phyloP scores from a whole-genome alignment of 495 filamentous ascomycete genomes.

The Thermothielavioides terrestris region DNA sequence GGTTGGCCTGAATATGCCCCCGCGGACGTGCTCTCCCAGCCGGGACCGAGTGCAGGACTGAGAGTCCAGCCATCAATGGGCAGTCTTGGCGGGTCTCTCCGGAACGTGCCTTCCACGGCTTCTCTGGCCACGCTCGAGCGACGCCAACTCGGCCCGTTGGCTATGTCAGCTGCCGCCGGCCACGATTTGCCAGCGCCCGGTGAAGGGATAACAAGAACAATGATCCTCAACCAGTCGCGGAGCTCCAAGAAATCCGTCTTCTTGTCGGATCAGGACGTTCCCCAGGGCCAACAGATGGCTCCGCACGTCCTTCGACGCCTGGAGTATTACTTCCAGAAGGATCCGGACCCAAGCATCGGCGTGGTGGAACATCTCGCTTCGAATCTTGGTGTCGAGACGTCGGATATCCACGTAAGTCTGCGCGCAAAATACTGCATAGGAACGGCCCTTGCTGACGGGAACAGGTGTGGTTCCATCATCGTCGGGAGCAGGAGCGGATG shows the following conservation, averaged over 20 bases:
- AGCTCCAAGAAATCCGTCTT: slow-evolving; percentile 24
- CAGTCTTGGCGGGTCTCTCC: background rate
- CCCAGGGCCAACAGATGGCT: slow-evolving; percentile 27
- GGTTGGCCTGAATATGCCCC: background rate
- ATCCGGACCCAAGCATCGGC: slow-evolving; percentile 29
- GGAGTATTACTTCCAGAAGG: slow-evolving; percentile 36
- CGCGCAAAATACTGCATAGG: background rate
- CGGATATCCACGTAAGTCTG: slow-evolving; percentile 24
- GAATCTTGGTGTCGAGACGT: slow-evolving; percentile 32
- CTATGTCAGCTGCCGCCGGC: background rate
- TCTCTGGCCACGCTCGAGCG: slow-evolving; percentile 11
- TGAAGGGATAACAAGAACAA: slow-evolving; percentile 19
- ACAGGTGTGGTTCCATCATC: slow-evolving; percentile 39
- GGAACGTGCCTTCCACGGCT: slow-evolving; percentile 10
- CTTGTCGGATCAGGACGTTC: slow-evolving; percentile 12
- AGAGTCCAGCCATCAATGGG: slow-evolving; percentile 1
- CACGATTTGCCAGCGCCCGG: background rate
- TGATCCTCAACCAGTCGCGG: slow-evolving; percentile 27
- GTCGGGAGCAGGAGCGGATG: slow-evolving; percentile 33
- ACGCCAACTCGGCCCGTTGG: slow-evolving; percentile 4
- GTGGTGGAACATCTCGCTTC: slow-evolving; percentile 35
- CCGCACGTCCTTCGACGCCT: slow-evolving; percentile 31
- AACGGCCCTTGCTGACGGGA: background rate
- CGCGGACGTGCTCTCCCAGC: background rate
- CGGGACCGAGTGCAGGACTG: background rate